Base-by-base conservation (phyloP, 257 asterid species). In the Jasminum sambac region DNA sequence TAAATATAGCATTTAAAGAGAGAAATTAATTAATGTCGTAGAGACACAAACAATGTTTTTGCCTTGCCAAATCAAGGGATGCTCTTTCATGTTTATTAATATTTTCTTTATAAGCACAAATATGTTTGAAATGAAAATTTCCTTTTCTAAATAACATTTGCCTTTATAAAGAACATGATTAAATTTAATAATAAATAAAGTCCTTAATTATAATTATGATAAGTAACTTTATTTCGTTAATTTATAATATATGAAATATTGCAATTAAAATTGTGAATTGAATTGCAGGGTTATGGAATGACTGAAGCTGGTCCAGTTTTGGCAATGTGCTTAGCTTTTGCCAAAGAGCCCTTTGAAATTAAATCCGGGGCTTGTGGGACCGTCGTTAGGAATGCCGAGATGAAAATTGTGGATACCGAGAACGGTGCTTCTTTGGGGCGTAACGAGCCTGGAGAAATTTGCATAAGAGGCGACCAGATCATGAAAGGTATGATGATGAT, bases 331-430 rank as follows among this genome's bases (percentile, higher is more conserved):
- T 77, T 87, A 74, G 96, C 96, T 2, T 91, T 94, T 64, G 99
- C 98, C 0, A 94, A 94, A 73, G 95, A 91, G 41, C 82, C 96
- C 0, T 78, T 79, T 7, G 93, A 89, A 80, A 87, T 94, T 0
- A 94, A 94, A 76, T 86, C 99, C 1, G 99, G 99, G 14, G 91
- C 96, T 0, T 91, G 96, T 55, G 99, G 99, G 17, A 89, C 96
- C 0, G 98, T 94, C 0, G 96, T 91, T 13, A 83, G 97, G 40
- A 94, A 94, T 26, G 95, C 99, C 1, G 96, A 91, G 66, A 89
- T 94, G 99, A 94, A 86, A 74, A 94, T 94, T 13, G 87, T 94
- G 2, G 89, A 91, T 30, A 79, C 84, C 0, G 96, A 88, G 21
- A 89, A 83, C 1, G 96, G 96, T 8, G 82, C 68, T 10, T 84